Percentiles rank a stretch among this genome's conserved stretches.
These are phyloP conservation scores for Coleophoma crateriformis DNA, from an alignment of 2,329 filamentous ascomycete species.

Conservation along the genomic window DNA sequence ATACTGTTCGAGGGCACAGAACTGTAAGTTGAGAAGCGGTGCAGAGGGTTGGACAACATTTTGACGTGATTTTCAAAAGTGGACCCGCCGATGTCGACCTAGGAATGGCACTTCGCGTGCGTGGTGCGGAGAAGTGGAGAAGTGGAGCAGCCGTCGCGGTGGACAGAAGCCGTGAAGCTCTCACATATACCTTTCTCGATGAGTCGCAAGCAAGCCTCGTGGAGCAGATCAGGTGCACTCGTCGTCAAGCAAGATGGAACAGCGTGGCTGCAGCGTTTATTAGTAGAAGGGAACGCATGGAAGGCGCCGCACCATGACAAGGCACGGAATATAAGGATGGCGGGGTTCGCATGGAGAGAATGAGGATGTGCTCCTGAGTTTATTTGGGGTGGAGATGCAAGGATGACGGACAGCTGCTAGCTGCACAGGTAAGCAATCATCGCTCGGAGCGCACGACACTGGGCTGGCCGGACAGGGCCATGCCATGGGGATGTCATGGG, in stretches of 20 bases:
- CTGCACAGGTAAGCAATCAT: not conserved
- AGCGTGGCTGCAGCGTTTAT: constrained; percentile 8
- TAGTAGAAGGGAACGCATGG: constrained; percentile 4
- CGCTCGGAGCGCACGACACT: too few species aligned
- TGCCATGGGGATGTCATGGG: not conserved
- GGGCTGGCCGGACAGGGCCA: not conserved
- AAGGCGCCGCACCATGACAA: constrained; percentile 18
- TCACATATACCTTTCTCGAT: not conserved
- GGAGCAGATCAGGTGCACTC: constrained; percentile 21
- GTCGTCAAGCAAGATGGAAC: constrained; percentile 15
- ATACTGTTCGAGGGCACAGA: constrained; percentile 49
- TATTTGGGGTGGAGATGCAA: constrained; percentile 18
- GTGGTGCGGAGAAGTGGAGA: constrained; percentile 14
- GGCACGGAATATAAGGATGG: constrained; percentile 21
- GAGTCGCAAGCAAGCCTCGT: constrained; percentile 4
- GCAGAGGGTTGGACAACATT: constrained; percentile 60
- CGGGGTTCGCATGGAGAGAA: constrained; percentile 24
- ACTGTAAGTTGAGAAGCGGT: constrained; percentile 57
- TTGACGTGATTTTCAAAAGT: constrained; percentile 21
- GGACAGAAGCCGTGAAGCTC: not conserved
- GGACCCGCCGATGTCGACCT: not conserved
- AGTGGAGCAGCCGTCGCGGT: not conserved
- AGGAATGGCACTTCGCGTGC: constrained; percentile 6
- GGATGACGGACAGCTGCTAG: constrained; percentile 7
- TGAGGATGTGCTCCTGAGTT: constrained; percentile 17